phyloP scores from a whole-genome alignment of 768 basidiomycete genomes.

The Pilatotrama ljubarskyi region DNA sequence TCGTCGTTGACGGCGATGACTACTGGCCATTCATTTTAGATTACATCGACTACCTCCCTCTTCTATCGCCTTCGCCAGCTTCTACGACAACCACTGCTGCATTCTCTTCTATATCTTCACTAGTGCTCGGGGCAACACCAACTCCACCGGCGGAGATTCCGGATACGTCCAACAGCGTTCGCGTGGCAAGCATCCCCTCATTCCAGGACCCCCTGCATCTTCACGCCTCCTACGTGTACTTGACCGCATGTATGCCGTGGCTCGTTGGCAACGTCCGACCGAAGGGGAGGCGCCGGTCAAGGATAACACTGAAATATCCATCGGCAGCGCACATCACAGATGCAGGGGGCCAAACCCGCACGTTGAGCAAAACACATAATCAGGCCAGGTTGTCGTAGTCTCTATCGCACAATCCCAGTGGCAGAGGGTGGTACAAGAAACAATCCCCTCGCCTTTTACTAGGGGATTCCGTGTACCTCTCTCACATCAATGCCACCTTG shows the following conservation, averaged over 20 bases:
- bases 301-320: too few species aligned
- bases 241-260: too few species aligned
- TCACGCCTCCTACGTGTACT: too few species aligned
- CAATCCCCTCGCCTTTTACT: conserved; percentile 31
- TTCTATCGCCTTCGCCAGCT: neutral
- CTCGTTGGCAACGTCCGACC: too few species aligned
- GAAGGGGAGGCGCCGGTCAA: too few species aligned
- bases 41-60: conserved; percentile 4
- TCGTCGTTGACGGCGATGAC: conserved; percentile 2
- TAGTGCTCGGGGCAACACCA: neutral
- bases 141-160: neutral
- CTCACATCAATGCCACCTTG: conserved; percentile 17
- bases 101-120: neutral
- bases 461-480: conserved; percentile 27
- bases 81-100: neutral
- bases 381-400: neutral
- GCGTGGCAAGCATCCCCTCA: too few species aligned
- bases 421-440: conserved; percentile 22
- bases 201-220: too few species aligned
- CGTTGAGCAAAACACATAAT: conserved; percentile 4
- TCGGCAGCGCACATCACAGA: too few species aligned
- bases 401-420: too few species aligned
- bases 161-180: too few species aligned
- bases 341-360: too few species aligned
- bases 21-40: conserved; percentile 11